These are phyloP conservation scores for Aspergillus fumigatiaffinis DNA, from an alignment of 2,329 filamentous ascomycete genomes.

Conservation along the genomic window DNA sequence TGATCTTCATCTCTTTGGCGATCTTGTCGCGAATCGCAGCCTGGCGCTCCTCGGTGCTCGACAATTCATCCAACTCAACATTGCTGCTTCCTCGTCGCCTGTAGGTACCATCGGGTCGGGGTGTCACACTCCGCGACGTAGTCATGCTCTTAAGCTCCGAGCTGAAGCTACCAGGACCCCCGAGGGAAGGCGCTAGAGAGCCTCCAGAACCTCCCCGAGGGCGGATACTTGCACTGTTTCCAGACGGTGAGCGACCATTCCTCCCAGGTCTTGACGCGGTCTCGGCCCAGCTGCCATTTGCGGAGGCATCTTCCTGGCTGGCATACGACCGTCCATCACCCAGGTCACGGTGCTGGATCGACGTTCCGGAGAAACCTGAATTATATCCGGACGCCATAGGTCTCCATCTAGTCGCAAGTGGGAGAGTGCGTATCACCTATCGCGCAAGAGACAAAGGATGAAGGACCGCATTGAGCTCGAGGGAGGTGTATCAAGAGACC, in stretches of 20 bases:
- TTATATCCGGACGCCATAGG: constrained; percentile 44
- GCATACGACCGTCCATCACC: constrained; percentile 36
- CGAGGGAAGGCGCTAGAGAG: constrained; percentile 66
- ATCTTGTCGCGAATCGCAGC: constrained; percentile 75
- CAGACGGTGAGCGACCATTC: constrained; percentile 52
- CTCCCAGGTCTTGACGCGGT: constrained; percentile 27
- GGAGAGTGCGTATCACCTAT: constrained; percentile 33
- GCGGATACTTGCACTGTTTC: constrained; percentile 58
- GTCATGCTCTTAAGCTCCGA: constrained; percentile 72
- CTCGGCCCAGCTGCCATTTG: constrained; percentile 38
- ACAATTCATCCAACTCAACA: constrained; percentile 59
- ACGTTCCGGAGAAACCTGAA: constrained; percentile 39
- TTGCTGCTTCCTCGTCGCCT: constrained; percentile 43
- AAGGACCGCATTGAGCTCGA: constrained; percentile 30
- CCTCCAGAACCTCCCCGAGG: constrained; percentile 50
- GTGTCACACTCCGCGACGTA: constrained; percentile 59
- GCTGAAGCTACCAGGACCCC: constrained; percentile 79
- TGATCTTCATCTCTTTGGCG: constrained; percentile 96
- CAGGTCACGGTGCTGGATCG: constrained; percentile 38
- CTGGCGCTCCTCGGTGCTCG: constrained; percentile 67
- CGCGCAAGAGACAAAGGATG: constrained; percentile 20
- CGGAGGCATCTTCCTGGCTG: constrained; percentile 37
- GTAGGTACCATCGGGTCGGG: constrained; percentile 54
- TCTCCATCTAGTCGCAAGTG: constrained; percentile 39
- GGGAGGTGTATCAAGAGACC: background rate